Evolutionary conservation across 2,329 filamentous ascomycete genomes (phyloP), one percentile per base, ranked within the genome.

Genomic region (Trichoderma oligosporum): DNA sequence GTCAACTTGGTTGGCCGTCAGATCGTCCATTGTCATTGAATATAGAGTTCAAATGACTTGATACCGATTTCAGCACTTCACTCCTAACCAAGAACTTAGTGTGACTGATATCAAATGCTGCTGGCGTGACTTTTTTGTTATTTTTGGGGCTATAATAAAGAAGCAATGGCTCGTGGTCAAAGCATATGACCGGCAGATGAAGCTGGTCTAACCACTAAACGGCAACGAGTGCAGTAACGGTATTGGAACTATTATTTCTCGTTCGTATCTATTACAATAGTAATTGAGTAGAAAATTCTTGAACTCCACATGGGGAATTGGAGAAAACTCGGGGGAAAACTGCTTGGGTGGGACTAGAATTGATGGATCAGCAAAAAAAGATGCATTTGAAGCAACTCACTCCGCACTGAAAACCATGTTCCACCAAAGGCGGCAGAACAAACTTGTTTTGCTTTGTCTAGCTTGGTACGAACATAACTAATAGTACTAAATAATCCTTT

Each of bases 1-100:
- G n/a, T 57, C 55, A 31, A 31, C 29, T 9, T 44, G 55, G 38
- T 44, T 48, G 35, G 39, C 31, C 38, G 16, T 36, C 22, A n/a
- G n/a, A 24, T 57, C 55, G 12, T 57, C 45, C 47, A 29, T 59
- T 54, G 35, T 45, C 60, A 18, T 31, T 18, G 22, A 41, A 56
- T 56, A 61, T 61, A 18, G 41, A 36, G 11, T 6, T 6, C 27
- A 11, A 6, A 31, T 6, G 39, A 18, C 6, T 1, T 14, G 31
- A 36, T 6, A 27, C 24, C 41, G 24, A 24, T 4, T n/a, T n/a
- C 12, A 24, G 29, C n/a, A 7, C 18, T 27, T 14, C 12, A 31
- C 4, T 18, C n/a, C n/a, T n/a, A n/a, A n/a, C n/a, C n/a, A n/a
- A n/a, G n/a, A 18, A 3, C 31, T 38, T 54, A 16, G 29, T 44